A percentile compares a stretch with the other conserved stretches of the same genome.
These are phyloP conservation scores for Canavalia gladiata DNA, from an alignment of 306 rosid species.

Conservation along the genomic window DNA sequence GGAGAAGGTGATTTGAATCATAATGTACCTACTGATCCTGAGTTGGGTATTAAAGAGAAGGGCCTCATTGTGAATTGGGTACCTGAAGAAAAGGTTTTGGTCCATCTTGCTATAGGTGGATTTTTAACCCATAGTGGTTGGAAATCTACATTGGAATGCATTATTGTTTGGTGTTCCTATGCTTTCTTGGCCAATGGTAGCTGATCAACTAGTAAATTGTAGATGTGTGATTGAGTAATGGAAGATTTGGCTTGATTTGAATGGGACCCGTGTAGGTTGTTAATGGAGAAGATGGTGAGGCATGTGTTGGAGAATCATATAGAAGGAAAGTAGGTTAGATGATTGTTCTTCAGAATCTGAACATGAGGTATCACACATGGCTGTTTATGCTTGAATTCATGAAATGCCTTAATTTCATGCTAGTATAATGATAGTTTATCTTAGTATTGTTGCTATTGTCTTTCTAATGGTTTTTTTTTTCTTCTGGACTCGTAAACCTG, in stretches of 20 bases:
- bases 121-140: constrained; percentile 53
- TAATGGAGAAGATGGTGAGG: constrained; percentile 44
- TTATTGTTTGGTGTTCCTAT: constrained; percentile 48
- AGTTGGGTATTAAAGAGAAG: constrained; percentile 37
- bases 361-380: too few relatives aligned
- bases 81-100: constrained; percentile 49
- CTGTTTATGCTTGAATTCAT: too few relatives aligned
- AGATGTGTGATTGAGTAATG: constrained; percentile 53
- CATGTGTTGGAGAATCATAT: constrained; percentile 35
- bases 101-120: constrained; percentile 53
- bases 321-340: background rate
- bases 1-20: background rate
- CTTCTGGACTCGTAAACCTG: too few relatives aligned
- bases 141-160: constrained; percentile 56
- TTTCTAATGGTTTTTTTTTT: too few relatives aligned
- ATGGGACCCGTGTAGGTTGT: constrained; percentile 20
- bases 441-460: too few relatives aligned
- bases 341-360: too few relatives aligned
- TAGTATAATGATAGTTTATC: too few relatives aligned
- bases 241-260: constrained; percentile 45
- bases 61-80: constrained; percentile 56
- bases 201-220: constrained; percentile 48
- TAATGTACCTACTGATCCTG: constrained; percentile 1
- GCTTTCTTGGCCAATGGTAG: constrained; percentile 42
- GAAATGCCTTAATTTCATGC: too few relatives aligned